Evolutionary conservation across 805 yeast species (phyloP), one percentile per base, ranked within the genome.

Genomic region (Pachysolen tannophilus): DNA sequence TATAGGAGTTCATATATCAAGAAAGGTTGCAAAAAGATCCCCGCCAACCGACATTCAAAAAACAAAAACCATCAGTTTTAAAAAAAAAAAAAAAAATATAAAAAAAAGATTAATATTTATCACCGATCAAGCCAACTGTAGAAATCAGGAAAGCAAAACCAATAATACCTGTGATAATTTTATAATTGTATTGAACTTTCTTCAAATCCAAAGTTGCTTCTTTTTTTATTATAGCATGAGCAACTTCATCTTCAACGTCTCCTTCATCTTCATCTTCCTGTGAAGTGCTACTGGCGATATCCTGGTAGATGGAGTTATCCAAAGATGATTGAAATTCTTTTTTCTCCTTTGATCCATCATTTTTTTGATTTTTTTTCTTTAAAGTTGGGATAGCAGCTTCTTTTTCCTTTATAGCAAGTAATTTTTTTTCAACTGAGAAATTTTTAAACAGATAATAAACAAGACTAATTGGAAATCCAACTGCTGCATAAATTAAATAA

Each of bases 401-500:
- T 28, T 30, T 30, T n/a, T 26, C 31, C 13, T 25, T n/a, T 20
- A 10, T n/a, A n/a, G n/a, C n/a, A 24, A 58, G 39, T 20, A 58
- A 38, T 17, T 46, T 46, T 29, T 45, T 38, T 42, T 61, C 65
- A 26, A 37, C 24, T 18, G 47, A 45, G 32, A 47, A 50, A 19
- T 46, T 49, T 20, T 40, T 44, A 35, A 43, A 52, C 26, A 47
- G 43, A 37, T 58, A 53, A 28, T 43, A 48, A 3, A 48, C 50
- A n/a, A 58, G 40, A 8, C 75, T 61, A 25, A 62, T 29, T 8
- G 76, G 73, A 21, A 67, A 66, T n/a, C 75, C 72, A 6, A 72
- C 33, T n/a, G 79, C 66, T 32, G 81, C 64, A 52, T 82, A 82
- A 10, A 82, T 49, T 49, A 82, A 65, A 52, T 82, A 82, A 15